Conservation (phyloP, 2,329 filamentous ascomycete species). For the Hymenoscyphus occultus region DNA sequence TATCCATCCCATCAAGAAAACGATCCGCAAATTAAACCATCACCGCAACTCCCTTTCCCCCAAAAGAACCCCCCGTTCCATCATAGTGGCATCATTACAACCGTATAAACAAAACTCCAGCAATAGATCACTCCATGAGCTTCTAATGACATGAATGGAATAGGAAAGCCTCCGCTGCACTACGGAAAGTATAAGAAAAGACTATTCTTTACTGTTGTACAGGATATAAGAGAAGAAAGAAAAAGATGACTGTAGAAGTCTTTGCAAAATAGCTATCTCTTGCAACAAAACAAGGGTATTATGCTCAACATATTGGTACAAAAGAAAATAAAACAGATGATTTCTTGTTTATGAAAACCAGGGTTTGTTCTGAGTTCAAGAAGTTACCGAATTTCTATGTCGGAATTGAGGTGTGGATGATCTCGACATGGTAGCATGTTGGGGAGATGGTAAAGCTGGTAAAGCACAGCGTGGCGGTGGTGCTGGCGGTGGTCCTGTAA, state of each 20-base stretch:
- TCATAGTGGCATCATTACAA: conserved; percentile 5
- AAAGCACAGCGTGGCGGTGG: conserved; percentile 35
- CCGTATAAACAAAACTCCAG: not conserved
- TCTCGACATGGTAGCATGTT: not conserved
- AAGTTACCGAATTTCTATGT: conserved; percentile 2
- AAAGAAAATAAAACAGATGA: not conserved
- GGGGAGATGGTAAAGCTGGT: conserved; percentile 31
- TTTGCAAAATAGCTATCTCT: not conserved
- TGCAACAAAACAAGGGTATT: not conserved
- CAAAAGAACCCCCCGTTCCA: not conserved
- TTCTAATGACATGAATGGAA: not conserved
- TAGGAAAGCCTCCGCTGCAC: not conserved
- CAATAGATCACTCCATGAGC: not conserved
- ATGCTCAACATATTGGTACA: not conserved
- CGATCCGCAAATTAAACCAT: not conserved
- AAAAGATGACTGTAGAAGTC: not conserved
- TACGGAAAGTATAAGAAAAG: not conserved
- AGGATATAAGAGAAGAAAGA: not conserved
- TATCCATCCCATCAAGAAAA: conserved; percentile 7
- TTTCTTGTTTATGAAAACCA: not conserved
- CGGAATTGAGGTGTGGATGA: not conserved
- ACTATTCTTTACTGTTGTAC: not conserved
- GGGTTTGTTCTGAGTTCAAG: not conserved
- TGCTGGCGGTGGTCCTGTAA: conserved; percentile 33
- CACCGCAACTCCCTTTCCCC: not conserved